These are phyloP conservation scores for Cladophialophora chaetospira DNA, from an alignment of 2,329 filamentous ascomycete species.

Conservation along the genomic window DNA sequence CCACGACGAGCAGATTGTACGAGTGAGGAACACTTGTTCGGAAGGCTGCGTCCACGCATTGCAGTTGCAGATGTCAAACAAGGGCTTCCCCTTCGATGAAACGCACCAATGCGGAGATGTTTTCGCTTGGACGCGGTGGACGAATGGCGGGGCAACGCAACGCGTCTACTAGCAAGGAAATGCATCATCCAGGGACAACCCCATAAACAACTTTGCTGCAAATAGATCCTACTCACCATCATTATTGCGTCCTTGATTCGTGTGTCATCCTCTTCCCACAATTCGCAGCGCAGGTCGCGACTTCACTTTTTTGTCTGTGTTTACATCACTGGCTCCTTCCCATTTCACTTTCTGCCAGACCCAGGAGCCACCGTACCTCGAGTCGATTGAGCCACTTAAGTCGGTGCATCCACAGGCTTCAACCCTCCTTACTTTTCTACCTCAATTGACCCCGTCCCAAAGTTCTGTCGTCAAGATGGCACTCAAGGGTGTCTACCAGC, in stretches of 20 bases:
- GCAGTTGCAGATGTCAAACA: conserved; percentile 1
- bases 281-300: neutral
- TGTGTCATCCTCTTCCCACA: neutral
- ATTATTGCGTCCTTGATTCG: neutral
- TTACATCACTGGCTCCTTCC: neutral
- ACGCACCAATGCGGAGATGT: conserved; percentile 15
- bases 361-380: neutral
- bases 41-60: neutral
- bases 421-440: too few relatives aligned
- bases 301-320: conserved; percentile 1
- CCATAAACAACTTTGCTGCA: conserved; percentile 2
- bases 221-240: conserved; percentile 1
- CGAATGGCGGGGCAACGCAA: conserved; percentile 18
- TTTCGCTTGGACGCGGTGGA: conserved; percentile 17
- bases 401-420: too few relatives aligned
- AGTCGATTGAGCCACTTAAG: too few relatives aligned
- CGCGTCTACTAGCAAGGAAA: conserved; percentile 14
- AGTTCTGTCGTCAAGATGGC: conserved; percentile 44
- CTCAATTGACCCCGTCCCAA: neutral
- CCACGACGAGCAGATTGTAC: too few relatives aligned
- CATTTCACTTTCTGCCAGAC: neutral
- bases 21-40: too few relatives aligned
- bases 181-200: conserved; percentile 8
- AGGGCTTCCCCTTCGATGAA: conserved; percentile 11
- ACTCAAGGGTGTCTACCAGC: conserved; percentile 62